Evolutionary conservation across 176 grass and related monocot species (phyloP).

Genomic region (Lolium rigidum): DNA sequence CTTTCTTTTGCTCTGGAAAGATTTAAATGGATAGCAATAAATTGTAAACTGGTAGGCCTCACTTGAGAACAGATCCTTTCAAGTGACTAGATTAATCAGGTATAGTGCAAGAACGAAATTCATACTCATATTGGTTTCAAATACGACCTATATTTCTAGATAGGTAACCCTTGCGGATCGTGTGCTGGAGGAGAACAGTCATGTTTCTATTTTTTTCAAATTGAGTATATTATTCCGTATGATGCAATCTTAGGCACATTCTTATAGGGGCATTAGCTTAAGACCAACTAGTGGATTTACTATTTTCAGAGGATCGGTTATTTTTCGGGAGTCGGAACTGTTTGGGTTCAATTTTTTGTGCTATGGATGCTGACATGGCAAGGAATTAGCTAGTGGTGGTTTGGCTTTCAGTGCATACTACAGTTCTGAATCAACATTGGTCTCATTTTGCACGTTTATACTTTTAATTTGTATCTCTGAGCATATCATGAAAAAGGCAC

Average conservation of each 20-base stretch:
- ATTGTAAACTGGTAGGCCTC: neutral
- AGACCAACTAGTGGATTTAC: slow-evolving; percentile 11
- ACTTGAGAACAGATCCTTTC: neutral
- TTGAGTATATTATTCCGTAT: neutral
- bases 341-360: neutral
- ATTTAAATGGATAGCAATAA: neutral
- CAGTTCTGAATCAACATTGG: neutral
- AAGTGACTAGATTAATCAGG: neutral
- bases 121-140: neutral
- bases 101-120: slow-evolving; percentile 6
- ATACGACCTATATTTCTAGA: neutral
- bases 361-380: neutral
- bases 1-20: neutral
- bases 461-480: neutral
- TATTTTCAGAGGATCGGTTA: neutral
- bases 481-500: neutral
- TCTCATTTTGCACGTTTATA: neutral
- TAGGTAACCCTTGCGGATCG: neutral
- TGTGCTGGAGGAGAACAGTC: neutral
- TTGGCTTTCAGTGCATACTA: neutral
- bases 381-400: neutral
- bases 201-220: neutral
- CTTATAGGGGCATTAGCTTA: neutral
- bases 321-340: neutral
- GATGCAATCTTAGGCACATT: neutral